Evolutionary conservation across 768 basidiomycete genomes (phyloP), one percentile per base, ranked within the genome.

Genomic region (Mycena latifolia): DNA sequence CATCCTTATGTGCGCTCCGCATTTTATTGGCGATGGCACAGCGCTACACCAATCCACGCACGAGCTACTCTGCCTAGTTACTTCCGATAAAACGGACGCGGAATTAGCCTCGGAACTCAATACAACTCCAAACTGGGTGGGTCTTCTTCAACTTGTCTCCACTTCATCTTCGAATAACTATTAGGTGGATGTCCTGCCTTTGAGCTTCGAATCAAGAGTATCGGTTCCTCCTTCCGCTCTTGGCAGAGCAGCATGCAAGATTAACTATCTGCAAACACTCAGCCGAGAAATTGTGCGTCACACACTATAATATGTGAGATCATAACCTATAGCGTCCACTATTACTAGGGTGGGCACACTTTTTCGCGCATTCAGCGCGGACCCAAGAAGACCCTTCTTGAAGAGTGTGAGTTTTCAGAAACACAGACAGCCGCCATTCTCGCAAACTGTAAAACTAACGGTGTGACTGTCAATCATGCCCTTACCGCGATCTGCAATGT

Each of bases 11-110:
- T 85, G 85, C 64, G 85, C 87, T 2, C 84, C 88, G 39, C 90
- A 92, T 72, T 91, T 87, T 73, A 78, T 90, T 39, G 89, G 89
- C 25, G 90, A 92, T 66, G 90, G 90, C 28, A 89, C 89, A 79
- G 86, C 88, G 0, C 77, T 91, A 11, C 89, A 91, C 71, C 80
- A 84, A 61, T 86, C 86, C 37, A 87, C 88, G 45, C 88, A 90
- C 73, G 90, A 91, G 63, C 82, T 92, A 53, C 83, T 91, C 63
- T 75, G 77, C 20, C 73, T 61, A 70, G 85, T 69, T 78, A 79
- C 41, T 7, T 77, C 74, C 20, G 43, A 68, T 7, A 63, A 61
- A 8, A 67, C 76, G 10, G 70, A 76, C 52, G 67, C 67, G 43
- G 69, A 75, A 17, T 59, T 78, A 8, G 14, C 50, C 22, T 33